phyloP scores from a whole-genome alignment of 768 basidiomycete genomes.

The Lactarius hengduanensis region DNA sequence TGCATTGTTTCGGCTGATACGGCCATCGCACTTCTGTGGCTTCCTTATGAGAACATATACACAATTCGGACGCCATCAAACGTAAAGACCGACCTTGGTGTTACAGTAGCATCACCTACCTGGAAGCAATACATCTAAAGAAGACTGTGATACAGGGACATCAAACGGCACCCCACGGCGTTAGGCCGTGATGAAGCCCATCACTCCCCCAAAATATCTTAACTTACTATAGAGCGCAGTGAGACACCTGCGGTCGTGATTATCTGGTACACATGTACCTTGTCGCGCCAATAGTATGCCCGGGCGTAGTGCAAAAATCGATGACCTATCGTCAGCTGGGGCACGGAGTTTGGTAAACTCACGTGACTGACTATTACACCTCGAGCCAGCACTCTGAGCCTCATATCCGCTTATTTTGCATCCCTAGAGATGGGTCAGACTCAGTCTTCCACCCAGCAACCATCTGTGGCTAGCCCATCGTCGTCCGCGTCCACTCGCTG shows the following conservation, averaged over 20 bases:
- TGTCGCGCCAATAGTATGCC: background rate
- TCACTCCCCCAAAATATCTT: background rate
- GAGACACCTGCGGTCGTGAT: background rate
- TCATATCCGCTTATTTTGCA: background rate
- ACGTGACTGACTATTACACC: background rate
- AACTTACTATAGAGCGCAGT: background rate
- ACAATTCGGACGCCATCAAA: background rate
- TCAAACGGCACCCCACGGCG: background rate
- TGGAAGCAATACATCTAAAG: background rate
- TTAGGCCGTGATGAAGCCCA: background rate
- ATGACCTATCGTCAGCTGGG: background rate
- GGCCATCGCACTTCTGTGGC: background rate
- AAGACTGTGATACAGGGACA: background rate
- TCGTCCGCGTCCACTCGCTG: conserved; percentile 29
- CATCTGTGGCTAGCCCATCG: conserved; percentile 3
- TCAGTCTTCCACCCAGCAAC: conserved; percentile 14
- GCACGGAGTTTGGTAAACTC: background rate
- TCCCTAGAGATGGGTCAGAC: conserved; percentile 22
- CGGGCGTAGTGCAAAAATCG: background rate
- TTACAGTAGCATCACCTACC: background rate
- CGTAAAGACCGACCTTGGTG: background rate
- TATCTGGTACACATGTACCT: background rate
- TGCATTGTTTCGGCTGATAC: background rate
- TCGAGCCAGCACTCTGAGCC: background rate
- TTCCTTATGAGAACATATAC: background rate